Conservation (phyloP, 1,284 basidiomycete genomes). For the Sphaerobolus stellatus region DNA sequence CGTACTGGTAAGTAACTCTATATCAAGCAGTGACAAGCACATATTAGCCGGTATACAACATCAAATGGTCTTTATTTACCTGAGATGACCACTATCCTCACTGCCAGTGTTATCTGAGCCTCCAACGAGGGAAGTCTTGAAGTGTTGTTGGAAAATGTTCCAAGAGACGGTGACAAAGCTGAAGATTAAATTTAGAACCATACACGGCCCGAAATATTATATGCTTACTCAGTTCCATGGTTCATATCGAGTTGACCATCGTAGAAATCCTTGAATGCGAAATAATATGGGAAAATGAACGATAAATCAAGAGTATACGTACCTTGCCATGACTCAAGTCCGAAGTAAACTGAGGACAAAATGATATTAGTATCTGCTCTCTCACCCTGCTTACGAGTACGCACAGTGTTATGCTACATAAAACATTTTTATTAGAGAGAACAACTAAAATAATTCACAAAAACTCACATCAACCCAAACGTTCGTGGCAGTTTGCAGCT, state of each 20-base stretch:
- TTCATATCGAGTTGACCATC: constrained; percentile 26
- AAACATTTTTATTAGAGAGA: neutral
- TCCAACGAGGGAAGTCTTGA: constrained; percentile 24
- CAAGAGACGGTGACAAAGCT: constrained; percentile 27
- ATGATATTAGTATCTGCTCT: too few relatives aligned
- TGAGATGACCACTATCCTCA: constrained; percentile 25
- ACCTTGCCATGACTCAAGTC: too few relatives aligned
- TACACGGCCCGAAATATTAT: neutral
- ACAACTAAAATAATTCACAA: neutral
- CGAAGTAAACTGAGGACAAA: too few relatives aligned
- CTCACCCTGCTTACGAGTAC: too few relatives aligned
- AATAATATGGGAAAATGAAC: too few relatives aligned
- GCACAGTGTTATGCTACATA: neutral
- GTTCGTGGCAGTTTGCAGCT: constrained; percentile 25
- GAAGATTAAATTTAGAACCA: neutral
- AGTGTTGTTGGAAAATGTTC: constrained; percentile 26
- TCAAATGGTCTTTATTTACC: neutral
- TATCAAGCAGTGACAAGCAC: too few relatives aligned
- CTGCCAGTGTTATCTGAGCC: constrained; percentile 22
- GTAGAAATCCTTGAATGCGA: constrained; percentile 28
- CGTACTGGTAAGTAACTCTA: constrained; percentile 26
- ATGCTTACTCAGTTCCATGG: constrained; percentile 23
- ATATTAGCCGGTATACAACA: neutral
- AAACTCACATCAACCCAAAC: constrained; percentile 27
- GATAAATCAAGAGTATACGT: constrained; percentile 15